Percentiles rank a stretch among this genome's conserved stretches.
phyloP scores from a whole-genome alignment of 2,329 filamentous ascomycete genomes.

The Furcasterigmium furcatum region DNA sequence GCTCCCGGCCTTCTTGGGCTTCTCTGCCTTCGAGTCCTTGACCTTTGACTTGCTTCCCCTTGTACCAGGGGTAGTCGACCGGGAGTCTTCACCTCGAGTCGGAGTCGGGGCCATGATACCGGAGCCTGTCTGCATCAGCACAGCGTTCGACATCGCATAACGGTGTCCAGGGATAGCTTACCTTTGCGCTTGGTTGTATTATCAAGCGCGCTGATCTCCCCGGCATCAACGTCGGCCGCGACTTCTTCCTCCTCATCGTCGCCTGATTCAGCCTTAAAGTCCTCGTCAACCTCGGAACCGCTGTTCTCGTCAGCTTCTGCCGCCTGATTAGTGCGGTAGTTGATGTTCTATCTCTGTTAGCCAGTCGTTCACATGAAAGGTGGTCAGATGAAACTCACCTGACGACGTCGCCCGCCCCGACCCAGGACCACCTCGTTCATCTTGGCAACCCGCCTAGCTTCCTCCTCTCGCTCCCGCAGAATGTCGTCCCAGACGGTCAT shows the following conservation, averaged over 20 bases:
- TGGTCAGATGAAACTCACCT: constrained; percentile 31
- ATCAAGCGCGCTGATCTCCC: no score
- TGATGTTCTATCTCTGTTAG: constrained; percentile 18
- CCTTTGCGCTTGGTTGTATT: no score
- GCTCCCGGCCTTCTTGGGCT: no score
- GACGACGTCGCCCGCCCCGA: constrained; percentile 73
- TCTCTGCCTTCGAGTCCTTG: no score
- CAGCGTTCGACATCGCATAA: no score
- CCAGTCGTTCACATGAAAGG: background rate
- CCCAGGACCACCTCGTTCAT: constrained; percentile 73
- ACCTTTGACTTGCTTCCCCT: no score
- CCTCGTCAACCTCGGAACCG: constrained; percentile 19
- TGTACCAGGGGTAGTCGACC: no score
- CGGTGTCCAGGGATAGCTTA: no score
- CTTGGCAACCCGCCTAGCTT: constrained; percentile 70
- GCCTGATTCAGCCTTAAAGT: constrained; percentile 17
- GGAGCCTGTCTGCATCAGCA: no score
- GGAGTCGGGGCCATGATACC: no score
- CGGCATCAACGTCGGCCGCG: background rate
- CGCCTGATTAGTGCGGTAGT: constrained; percentile 19
- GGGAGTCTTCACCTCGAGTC: no score
- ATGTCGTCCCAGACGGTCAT: constrained; percentile 87
- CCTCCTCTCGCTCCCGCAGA: constrained; percentile 48
- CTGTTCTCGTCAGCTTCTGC: constrained; percentile 11
- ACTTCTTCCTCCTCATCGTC: constrained; percentile 18